Evolutionary conservation across 345 rosid genomes (phyloP).

Genomic region (Viola odorata): DNA sequence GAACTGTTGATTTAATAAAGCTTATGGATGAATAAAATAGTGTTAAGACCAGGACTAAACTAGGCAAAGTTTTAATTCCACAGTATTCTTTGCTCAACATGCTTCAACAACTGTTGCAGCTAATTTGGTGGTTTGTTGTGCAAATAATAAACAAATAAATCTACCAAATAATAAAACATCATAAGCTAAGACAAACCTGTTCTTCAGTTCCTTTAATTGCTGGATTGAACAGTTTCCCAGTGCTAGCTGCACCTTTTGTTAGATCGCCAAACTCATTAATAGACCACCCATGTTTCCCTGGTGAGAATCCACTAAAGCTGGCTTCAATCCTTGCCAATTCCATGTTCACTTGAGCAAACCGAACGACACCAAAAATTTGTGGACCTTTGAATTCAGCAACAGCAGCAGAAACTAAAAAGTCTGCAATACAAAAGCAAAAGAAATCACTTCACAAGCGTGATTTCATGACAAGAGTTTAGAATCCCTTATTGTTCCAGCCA

Average conservation of each 20-base stretch:
- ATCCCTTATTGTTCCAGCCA: neutral
- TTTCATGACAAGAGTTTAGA: neutral
- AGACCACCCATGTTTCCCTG: conserved; percentile 81
- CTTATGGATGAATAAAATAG: no score
- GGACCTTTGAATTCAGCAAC: conserved; percentile 97
- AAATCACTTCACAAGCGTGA: conserved; percentile 1
- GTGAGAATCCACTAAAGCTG: conserved; percentile 69
- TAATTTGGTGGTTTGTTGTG: no score
- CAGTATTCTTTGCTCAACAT: neutral
- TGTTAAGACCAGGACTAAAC: neutral
- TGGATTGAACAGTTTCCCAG: conserved; percentile 67
- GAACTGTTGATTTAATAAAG: no score
- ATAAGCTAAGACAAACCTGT: conserved; percentile 33
- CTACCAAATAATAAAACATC: no score
- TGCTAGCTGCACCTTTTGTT: conserved; percentile 82
- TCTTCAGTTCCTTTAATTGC: conserved; percentile 27
- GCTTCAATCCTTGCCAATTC: conserved; percentile 89
- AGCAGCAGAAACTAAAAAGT: conserved; percentile 82
- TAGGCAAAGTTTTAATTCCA: neutral
- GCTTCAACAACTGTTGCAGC: no score
- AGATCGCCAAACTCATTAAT: conserved; percentile 93
- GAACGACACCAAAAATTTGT: conserved; percentile 73
- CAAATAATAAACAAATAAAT: no score
- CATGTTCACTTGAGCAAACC: conserved; percentile 86
- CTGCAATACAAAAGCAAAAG: conserved; percentile 31